Evolutionary conservation across 2,329 filamentous ascomycete genomes (phyloP), one percentile per base, ranked within the genome.

Genomic region (Elsinoe fawcettii): DNA sequence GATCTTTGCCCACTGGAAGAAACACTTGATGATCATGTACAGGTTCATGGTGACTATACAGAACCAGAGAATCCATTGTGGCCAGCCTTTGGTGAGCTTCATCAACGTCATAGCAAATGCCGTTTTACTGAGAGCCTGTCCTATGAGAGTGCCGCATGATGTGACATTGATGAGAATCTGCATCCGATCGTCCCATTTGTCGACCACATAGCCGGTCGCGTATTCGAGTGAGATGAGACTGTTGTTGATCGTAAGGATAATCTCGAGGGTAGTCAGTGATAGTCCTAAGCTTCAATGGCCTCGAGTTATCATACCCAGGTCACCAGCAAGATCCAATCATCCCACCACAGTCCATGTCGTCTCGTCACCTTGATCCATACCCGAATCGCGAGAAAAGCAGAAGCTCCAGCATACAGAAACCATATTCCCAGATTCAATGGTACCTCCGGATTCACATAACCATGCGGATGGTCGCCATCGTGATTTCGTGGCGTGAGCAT

Each of bases 171-270:
- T 78, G 57, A 80, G 67, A 61, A 79, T 78, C 63, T 77, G 75
- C 77, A 79, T 79, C 56, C 71, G 72, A 60, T 78, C 75, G 58
- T 76, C 73, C 77, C 77, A 80, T 16, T 67, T 63, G n/a, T 74
- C 64, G 1, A 68, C 64, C 4, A 77, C 71, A 60, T 79, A 79
- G 53, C 76, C 77, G 6, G 73, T 78, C 5, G 73, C 75, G 57
- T 75, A 80, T 58, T 79, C 68, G 49, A 73, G 61, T 1, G 74
- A 64, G 56, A 79, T 79, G 14, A 79, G 62, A 49, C 65, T 71
- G 59, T 79, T 71, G 64, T 75, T 78, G 36, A 66, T 64, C n/a
- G 75, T 65, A 3, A 77, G 68, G 3, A 78, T 63, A 6, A 69
- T 34, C 77, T 77, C 23, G 18, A 25, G 9, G 9, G 44, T 20